A percentile compares a stretch with the other conserved stretches of the same genome.
Conservation (phyloP, 2,329 filamentous ascomycete genomes). For the Orbilia ellipsospora region DNA sequence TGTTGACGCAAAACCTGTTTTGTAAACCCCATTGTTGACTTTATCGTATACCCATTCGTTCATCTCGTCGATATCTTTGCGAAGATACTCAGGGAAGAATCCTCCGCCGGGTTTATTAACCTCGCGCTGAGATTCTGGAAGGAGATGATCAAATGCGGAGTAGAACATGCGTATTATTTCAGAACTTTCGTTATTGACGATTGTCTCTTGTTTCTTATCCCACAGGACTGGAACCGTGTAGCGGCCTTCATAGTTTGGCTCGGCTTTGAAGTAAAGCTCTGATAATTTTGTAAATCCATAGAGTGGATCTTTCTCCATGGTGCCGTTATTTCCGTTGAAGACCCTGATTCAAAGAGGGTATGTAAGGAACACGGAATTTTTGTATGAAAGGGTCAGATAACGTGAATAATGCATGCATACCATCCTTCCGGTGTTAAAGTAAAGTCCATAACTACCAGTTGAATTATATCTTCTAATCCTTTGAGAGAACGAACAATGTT, state of each 20-base stretch:
- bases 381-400: not conserved
- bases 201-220: constrained; percentile 78
- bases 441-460: constrained; percentile 43
- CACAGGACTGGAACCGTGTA: constrained; percentile 91
- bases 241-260: constrained; percentile 77
- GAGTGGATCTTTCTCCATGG: constrained; percentile 68
- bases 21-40: constrained; percentile 76
- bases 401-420: constrained; percentile 4
- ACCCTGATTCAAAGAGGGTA: constrained; percentile 11
- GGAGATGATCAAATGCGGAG: constrained; percentile 78
- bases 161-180: constrained; percentile 95
- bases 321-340: constrained; percentile 44
- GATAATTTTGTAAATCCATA: constrained; percentile 79
- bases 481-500: constrained; percentile 48
- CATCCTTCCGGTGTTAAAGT: constrained; percentile 49
- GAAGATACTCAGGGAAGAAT: constrained; percentile 30
- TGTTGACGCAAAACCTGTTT: constrained; percentile 80
- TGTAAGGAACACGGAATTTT: not conserved
- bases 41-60: constrained; percentile 62
- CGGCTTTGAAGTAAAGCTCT: constrained; percentile 80
- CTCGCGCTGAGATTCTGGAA: constrained; percentile 65
- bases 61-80: constrained; percentile 46
- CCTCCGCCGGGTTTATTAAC: constrained; percentile 64
- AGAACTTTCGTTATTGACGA: constrained; percentile 91
- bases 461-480: constrained; percentile 41